Percentiles rank a stretch among this genome's conserved stretches.
phyloP scores from a whole-genome alignment of 2,329 filamentous ascomycete genomes.

The Talaromyces sp. region DNA sequence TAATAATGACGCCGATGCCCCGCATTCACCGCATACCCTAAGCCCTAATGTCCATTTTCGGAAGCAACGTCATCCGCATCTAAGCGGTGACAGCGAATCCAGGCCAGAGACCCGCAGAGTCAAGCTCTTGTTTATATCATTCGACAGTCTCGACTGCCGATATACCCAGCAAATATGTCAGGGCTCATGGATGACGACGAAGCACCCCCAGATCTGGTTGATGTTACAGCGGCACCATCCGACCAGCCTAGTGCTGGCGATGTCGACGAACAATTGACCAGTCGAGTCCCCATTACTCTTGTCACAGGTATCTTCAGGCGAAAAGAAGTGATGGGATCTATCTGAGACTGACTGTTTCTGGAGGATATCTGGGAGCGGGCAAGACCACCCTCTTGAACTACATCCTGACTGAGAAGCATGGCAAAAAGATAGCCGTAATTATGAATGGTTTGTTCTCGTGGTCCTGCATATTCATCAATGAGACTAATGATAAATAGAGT shows the following conservation, averaged over 20 bases:
- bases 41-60: slow-evolving; percentile 32
- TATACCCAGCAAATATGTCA: slow-evolving; percentile 13
- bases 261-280: slow-evolving; percentile 28
- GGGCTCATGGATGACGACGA: slow-evolving; percentile 45
- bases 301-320: slow-evolving; percentile 47
- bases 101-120: background rate
- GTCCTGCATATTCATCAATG: background rate
- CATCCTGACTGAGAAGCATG: slow-evolving; percentile 90
- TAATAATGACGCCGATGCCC: background rate
- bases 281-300: slow-evolving; percentile 54
- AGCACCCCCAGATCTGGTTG: slow-evolving; percentile 48
- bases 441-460: slow-evolving; percentile 69
- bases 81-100: background rate
- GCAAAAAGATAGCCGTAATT: slow-evolving; percentile 97
- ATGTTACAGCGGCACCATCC: slow-evolving; percentile 36
- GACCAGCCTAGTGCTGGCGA: slow-evolving; percentile 18
- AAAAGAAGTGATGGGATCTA: background rate
- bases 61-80: slow-evolving; percentile 28
- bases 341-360: background rate
- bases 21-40: slow-evolving; percentile 28
- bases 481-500: slow-evolving; percentile 58
- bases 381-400: slow-evolving; percentile 97
- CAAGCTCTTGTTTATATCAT: background rate
- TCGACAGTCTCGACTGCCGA: background rate
- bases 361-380: slow-evolving; percentile 90